A percentile compares a stretch with the other conserved stretches of the same genome.
phyloP scores from a whole-genome alignment of 345 rosid species.

The Populus nigra region DNA sequence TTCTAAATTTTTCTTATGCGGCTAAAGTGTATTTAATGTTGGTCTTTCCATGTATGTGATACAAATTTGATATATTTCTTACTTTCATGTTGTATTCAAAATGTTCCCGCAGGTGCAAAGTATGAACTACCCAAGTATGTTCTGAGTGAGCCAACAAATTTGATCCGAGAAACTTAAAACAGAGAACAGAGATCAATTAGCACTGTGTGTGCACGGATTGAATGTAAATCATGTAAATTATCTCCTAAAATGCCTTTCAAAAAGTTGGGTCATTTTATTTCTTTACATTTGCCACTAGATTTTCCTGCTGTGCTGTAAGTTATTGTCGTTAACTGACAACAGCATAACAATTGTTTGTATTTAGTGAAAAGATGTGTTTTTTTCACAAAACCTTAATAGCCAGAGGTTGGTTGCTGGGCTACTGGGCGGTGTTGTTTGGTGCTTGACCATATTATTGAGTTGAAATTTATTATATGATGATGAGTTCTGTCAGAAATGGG shows the following conservation, averaged over 20 bases:
- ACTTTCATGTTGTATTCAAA: neutral
- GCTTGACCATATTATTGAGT: neutral
- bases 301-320: neutral
- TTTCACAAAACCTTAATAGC: neutral
- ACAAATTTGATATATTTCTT: neutral
- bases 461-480: too few relatives aligned
- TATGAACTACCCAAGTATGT: conserved; percentile 83
- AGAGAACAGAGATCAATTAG: neutral
- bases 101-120: conserved; percentile 62
- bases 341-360: conserved; percentile 9
- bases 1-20: neutral
- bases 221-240: conserved; percentile 27
- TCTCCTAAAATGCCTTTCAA: conserved; percentile 2
- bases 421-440: neutral
- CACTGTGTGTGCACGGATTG: conserved; percentile 6
- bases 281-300: neutral
- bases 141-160: conserved; percentile 73
- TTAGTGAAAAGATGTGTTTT: conserved; percentile 7
- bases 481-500: neutral
- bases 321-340: conserved; percentile 2
- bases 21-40: neutral
- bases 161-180: conserved; percentile 41
- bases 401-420: neutral
- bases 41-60: neutral
- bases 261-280: conserved; percentile 8